Evolutionary conservation across 2,329 filamentous ascomycete species (phyloP), one percentile per base, ranked within the genome.

Genomic region (Hymenotorrendiella dingleyae): DNA sequence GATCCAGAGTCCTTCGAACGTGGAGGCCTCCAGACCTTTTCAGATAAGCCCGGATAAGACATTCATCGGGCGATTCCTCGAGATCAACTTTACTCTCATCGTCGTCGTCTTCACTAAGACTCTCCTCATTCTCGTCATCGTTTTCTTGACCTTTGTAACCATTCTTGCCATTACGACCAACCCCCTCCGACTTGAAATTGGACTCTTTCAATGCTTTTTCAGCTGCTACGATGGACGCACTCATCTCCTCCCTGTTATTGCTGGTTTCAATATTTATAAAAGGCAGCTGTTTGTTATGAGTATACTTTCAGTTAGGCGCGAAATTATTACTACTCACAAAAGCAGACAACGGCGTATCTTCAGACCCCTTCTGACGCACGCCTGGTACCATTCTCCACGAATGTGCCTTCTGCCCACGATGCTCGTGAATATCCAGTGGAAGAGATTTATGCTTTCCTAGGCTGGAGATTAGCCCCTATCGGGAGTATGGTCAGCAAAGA

Each of bases 1-100:
- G 35, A 27, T 37, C 35, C 14, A 37, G 35, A 22, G 35, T 37
- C 7, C 35, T 20, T 11, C 35, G 20, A 37, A 37, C 23, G 22
- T 37, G 35, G 8, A 37, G 21, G 10, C 35, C 35, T 24, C 19
- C 12, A 16, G 23, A 16, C 11, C 16, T 14, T 14, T 28, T 28
- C 26, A 28, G 11, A 28, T 28, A 28, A 28, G 26, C 4, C 14
- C 14, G 26, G 26, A 28, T 28, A 11, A 28, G 14, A 28, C 26
- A 28, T 11, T 11, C 26, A 28, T 28, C 26, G 11, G 26, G 11
- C 14, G 26, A 7, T 28, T 28, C 26, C 26, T 12, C 14, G 14
- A 28, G 11, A 14, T 14, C 4, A 12, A 11, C 5, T 28, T 11
- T 5, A 11, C 11, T 28, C 11, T 14, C 4, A 11, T 12, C 7